Conservation (phyloP, 371 early-diverging fungal genomes). For the Mucor irregularis region DNA sequence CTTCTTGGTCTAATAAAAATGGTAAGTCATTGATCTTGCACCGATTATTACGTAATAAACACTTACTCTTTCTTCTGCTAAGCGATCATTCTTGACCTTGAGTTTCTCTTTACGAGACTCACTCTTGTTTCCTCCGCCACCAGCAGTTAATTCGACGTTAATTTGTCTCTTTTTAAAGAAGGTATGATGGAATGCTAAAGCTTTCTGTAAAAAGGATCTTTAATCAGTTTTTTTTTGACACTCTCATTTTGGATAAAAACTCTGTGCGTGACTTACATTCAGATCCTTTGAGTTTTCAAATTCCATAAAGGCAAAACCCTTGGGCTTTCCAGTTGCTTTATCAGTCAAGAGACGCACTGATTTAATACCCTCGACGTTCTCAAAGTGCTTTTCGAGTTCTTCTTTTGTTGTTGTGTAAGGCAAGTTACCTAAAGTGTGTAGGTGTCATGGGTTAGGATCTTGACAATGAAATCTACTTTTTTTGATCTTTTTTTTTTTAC, state of each 20-base stretch:
- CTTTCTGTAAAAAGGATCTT: conserved; percentile 41
- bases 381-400: conserved; percentile 65
- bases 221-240: not conserved
- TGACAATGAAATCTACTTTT: not conserved
- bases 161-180: conserved; percentile 68
- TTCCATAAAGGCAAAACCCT: conserved; percentile 81
- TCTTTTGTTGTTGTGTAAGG: conserved; percentile 68
- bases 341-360: conserved; percentile 74
- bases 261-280: conserved; percentile 40
- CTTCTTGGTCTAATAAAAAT: conserved; percentile 26
- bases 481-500: conserved; percentile 38
- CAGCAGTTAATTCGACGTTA: conserved; percentile 82
- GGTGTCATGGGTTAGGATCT: not conserved
- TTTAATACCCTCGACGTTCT: conserved; percentile 54
- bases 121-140: conserved; percentile 77
- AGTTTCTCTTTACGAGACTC: conserved; percentile 65
- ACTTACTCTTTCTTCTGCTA: conserved; percentile 72
- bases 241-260: not conserved
- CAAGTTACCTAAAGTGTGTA: conserved; percentile 64
- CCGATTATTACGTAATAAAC: not conserved
- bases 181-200: conserved; percentile 70
- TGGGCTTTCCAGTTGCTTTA: conserved; percentile 71
- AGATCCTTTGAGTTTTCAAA: conserved; percentile 58
- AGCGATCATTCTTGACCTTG: conserved; percentile 61
- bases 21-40: too few relatives aligned